Base-by-base conservation (phyloP, 345 rosid species). In the Melaleuca quinquenervia region DNA sequence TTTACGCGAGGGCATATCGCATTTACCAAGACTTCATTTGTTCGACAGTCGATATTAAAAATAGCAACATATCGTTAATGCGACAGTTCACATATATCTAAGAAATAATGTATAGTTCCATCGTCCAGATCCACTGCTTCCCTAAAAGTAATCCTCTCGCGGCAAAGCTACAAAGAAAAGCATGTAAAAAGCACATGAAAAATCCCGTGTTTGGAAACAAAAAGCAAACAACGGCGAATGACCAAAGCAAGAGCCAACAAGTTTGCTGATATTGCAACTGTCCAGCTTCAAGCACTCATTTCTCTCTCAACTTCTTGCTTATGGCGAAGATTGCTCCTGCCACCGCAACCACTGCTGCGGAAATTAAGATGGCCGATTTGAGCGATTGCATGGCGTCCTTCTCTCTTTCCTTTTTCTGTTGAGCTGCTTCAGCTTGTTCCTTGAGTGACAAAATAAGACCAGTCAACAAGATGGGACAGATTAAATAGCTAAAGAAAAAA, bases 221-320 rank as follows among this genome's bases (percentile, higher is more conserved):
- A 32, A 62, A 32, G 32, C 11, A 70, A 70, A 18, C 41, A 70
- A 70, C 78, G 4, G 24, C 45, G 78, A 32, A 70, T 32, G 6
- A 64, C 78, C 18, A 70, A 70, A 70, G 24, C 44, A 32, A 64
- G 32, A 32, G 22, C 1, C 45, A 32, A 22, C 1, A 45, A 64
- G 76, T 20, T 36, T 70, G 80, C 48, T 32, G 26, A 36, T 36
- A 36, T 70, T 36, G 80, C 80, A 70, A 70, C 44, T 70, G 11
- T 18, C 80, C 32, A 36, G 14, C 80, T 70, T 70, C 7, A 18
- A 36, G 48, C 80, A 18, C 26, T 92, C 85, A 93, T 84, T 92
- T 92, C 90, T 91, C 94, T 90, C 87, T 93, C 58, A 92, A 24
- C 86, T 93, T 93, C 89, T 90, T 90, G 86, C 89, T 87, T 75